Evolutionary conservation across 2,329 filamentous ascomycete species (phyloP).

Genomic region (Aspergillus tamarii): DNA sequence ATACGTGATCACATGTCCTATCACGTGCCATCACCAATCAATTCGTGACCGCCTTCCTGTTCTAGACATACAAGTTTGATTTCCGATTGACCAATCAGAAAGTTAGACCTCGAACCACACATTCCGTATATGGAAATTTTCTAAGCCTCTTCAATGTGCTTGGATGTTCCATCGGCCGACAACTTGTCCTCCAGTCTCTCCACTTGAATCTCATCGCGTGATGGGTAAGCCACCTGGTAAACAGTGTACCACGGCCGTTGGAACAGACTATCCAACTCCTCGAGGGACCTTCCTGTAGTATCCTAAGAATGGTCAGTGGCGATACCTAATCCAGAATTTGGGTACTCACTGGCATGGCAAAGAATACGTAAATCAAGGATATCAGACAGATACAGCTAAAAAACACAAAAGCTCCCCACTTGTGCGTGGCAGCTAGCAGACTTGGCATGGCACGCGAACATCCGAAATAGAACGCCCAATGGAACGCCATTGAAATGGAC

Average conservation of each 20-base stretch:
- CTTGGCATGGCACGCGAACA: constrained; percentile 27
- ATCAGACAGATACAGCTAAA: constrained; percentile 24
- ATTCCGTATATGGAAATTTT: background rate
- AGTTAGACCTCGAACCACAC: too few relatives aligned
- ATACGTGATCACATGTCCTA: too few relatives aligned
- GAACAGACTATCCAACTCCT: constrained; percentile 24
- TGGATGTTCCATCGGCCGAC: background rate
- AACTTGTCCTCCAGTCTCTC: background rate
- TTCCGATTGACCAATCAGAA: too few relatives aligned
- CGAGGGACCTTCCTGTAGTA: constrained; percentile 23
- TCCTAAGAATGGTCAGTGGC: constrained; percentile 14
- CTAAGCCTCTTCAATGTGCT: constrained; percentile 2
- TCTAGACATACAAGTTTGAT: too few relatives aligned
- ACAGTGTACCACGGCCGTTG: constrained; percentile 25
- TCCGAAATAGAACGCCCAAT: constrained; percentile 50
- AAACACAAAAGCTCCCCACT: constrained; percentile 29
- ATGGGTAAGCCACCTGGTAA: constrained; percentile 7
- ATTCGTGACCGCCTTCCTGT: too few relatives aligned
- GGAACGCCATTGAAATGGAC: constrained; percentile 44
- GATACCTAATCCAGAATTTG: background rate
- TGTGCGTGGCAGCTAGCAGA: constrained; percentile 24
- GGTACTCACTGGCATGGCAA: constrained; percentile 25
- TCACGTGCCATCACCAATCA: too few relatives aligned
- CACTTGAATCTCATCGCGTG: background rate
- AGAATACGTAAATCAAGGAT: constrained; percentile 25